A percentile compares a stretch with the other conserved stretches of the same genome.
Evolutionary conservation across 179 eudicot species (phyloP).

Genomic region (Beta lomatogona): DNA sequence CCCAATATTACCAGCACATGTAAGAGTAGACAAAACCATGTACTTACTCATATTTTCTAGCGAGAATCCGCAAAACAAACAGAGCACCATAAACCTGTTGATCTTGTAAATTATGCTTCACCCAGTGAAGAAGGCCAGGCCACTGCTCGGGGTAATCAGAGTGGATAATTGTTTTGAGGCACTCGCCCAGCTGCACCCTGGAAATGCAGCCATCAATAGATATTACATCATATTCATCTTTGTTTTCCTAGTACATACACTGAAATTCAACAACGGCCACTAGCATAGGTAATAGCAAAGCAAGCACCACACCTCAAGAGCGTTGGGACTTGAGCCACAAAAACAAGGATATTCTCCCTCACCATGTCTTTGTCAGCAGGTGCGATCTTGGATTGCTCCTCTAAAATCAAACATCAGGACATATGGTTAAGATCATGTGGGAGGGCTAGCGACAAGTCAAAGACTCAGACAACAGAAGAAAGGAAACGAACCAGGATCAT

Average conservation of each 20-base stretch:
- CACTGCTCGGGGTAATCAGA: slow-evolving; percentile 99
- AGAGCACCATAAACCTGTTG: slow-evolving; percentile 97
- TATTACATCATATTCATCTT: not conserved
- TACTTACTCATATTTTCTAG: slow-evolving; percentile 95
- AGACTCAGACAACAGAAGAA: slow-evolving; percentile 5
- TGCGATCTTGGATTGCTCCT: slow-evolving; percentile 75
- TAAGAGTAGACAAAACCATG: not conserved
- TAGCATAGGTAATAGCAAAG: not conserved
- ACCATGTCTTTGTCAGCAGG: slow-evolving; percentile 78
- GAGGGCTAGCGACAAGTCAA: not conserved
- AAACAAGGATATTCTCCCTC: slow-evolving; percentile 83
- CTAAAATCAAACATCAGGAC: slow-evolving; percentile 36
- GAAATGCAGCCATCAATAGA: slow-evolving; percentile 10
- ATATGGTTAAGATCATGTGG: not conserved
- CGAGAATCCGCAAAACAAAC: slow-evolving; percentile 88
- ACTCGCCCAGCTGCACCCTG: slow-evolving; percentile 97
- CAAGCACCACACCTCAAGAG: slow-evolving; percentile 62
- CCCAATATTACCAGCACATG: not conserved
- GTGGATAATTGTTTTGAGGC: slow-evolving; percentile 90
- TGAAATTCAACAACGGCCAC: not conserved
- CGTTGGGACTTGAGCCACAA: slow-evolving; percentile 79
- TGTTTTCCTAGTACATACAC: not conserved
- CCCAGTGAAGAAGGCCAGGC: slow-evolving; percentile 94
- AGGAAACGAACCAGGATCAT: slow-evolving; percentile 64
- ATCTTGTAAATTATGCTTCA: slow-evolving; percentile 86